Evolutionary conservation across 1,284 basidiomycete species (phyloP).

Genomic region (Sparassis latifolia): DNA sequence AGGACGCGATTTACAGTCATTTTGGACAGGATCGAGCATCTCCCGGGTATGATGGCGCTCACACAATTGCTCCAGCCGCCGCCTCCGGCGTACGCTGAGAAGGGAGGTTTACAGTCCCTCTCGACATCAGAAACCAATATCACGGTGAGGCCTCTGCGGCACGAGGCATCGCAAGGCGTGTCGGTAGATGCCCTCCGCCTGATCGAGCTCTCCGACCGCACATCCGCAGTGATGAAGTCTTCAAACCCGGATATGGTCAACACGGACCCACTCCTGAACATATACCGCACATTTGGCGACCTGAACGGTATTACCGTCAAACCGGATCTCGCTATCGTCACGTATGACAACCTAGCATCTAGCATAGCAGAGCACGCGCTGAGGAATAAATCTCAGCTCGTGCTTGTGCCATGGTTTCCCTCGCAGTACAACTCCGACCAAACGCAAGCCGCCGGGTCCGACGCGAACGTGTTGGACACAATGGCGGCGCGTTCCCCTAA

Average conservation of each 20-base stretch:
- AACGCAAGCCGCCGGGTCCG: slow-evolving; percentile 10
- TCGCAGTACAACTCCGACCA: slow-evolving; percentile 23
- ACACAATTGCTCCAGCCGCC: slow-evolving; percentile 56
- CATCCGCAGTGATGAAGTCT: slow-evolving; percentile 63
- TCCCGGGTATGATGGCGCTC: slow-evolving; percentile 69
- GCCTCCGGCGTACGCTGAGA: slow-evolving; percentile 14
- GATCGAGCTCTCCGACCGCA: slow-evolving; percentile 65
- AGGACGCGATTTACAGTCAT: slow-evolving; percentile 74
- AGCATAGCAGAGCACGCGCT: slow-evolving; percentile 48
- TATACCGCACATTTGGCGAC: slow-evolving; percentile 57
- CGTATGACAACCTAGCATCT: slow-evolving; percentile 45
- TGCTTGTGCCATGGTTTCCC: slow-evolving; percentile 62
- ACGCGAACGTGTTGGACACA: slow-evolving; percentile 5
- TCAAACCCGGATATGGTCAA: slow-evolving; percentile 48
- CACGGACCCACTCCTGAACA: slow-evolving; percentile 55
- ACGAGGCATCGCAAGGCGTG: slow-evolving; percentile 10
- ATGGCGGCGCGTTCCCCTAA: slow-evolving; percentile 8
- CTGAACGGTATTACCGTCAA: slow-evolving; percentile 49
- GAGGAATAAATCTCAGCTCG: slow-evolving; percentile 42
- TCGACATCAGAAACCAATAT: not conserved
- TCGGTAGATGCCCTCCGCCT: slow-evolving; percentile 47
- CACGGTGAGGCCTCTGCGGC: not conserved
- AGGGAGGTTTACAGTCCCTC: slow-evolving; percentile 1
- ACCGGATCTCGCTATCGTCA: slow-evolving; percentile 50
- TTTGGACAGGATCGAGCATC: slow-evolving; percentile 86